Evolutionary conservation across 73 alveolate species (phyloP).

Genomic region (Tetrahymena malaccensis): DNA sequence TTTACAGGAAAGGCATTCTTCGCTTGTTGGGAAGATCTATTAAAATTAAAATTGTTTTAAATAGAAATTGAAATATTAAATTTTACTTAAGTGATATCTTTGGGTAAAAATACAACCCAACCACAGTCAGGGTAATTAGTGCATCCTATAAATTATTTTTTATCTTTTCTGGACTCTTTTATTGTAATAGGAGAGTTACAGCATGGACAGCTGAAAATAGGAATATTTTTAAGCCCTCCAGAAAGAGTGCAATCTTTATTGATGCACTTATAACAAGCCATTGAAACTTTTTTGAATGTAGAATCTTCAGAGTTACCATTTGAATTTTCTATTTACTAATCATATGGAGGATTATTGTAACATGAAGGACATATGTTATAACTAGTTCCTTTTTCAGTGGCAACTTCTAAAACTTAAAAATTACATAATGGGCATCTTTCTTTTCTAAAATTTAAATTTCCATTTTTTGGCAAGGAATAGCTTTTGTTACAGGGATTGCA

Average conservation of each 20-base stretch:
- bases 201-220: constrained; percentile 44
- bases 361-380: constrained; percentile 24
- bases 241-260: constrained; percentile 1
- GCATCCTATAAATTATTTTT: constrained; percentile 58
- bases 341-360: constrained; percentile 9
- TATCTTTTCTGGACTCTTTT: constrained; percentile 45
- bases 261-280: constrained; percentile 9
- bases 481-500: constrained; percentile 1
- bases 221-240: constrained; percentile 14
- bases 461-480: neutral
- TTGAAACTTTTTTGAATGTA: neutral
- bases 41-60: neutral
- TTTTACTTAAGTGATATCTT: neutral
- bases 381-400: neutral
- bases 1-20: neutral
- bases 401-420: neutral
- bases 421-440: neutral
- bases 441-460: neutral
- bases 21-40: neutral
- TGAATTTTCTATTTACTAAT: neutral
- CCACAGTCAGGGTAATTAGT: constrained; percentile 56
- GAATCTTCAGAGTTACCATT: constrained; percentile 20
- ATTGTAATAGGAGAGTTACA: constrained; percentile 49
- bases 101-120: constrained; percentile 28
- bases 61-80: neutral